Evolutionary conservation across 2,329 filamentous ascomycete species (phyloP), one percentile per base, ranked within the genome.

Genomic region (Chaetomium strumarium): DNA sequence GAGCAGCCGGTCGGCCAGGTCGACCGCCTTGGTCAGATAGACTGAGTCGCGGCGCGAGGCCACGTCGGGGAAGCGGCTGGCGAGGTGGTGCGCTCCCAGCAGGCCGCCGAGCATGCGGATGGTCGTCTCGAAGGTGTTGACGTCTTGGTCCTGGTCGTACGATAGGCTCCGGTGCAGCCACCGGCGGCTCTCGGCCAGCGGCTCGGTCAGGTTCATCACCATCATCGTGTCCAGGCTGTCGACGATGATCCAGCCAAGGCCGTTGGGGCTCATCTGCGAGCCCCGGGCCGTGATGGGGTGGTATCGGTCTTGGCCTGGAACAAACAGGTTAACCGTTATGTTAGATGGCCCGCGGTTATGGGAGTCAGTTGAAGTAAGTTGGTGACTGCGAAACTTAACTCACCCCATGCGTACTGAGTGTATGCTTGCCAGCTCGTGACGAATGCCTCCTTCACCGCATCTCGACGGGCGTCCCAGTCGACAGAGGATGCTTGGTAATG

Each of bases 71-170:
- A 85, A 92, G 48, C 81, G 79, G 29, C 82, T 92, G 17, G 90
- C 92, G 16, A 99, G 77, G 69, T 97, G 96, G 68, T 99, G 90
- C 10, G 92, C 93, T 2, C 90, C 90, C 24, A 97, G 76, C 38
- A 99, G 76, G 14, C 92, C 93, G n/a, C 92, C 92, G 45, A 99
- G 76, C 91, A 97, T 96, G 51, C 93, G 87, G 63, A 97, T 97
- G 0, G 92, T 97, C 6, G 92, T 97, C 72, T 99, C 93, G 63
- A 97, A 99, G 0, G 90, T 96, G 69, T 90, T 97, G 52, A 99
- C 92, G 66, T 96, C 90, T 67, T 96, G 90, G 63, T 96, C 79
- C 68, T 96, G 90, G 55, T 96, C 85, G 71, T 95, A 97, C 9
- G 83, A 84, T 57, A 97, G 71, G 8, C 84, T 84, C 3, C 83